Evolutionary conservation across 1,284 basidiomycete species (phyloP), one percentile per base, ranked within the genome.

Genomic region (Macrocystidia cucumis): DNA sequence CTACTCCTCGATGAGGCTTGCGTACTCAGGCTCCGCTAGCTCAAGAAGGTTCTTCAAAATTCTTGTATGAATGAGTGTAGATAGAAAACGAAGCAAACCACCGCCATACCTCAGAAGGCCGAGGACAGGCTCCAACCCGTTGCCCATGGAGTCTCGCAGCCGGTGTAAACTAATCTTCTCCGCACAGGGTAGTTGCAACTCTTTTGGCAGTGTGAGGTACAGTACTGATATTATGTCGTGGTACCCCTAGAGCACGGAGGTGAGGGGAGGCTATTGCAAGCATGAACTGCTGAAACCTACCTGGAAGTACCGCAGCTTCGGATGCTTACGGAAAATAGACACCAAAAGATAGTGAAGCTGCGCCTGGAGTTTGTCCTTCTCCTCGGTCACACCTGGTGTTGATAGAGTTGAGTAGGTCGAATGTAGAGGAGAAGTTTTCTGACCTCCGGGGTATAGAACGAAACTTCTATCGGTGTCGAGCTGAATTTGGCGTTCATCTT

Each of bases 151-250:
- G 56, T 97, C 92, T 35, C 92, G 69, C 3, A 95, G 65, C 17
- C 91, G 64, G 44, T 91, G 81, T 28, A 96, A 59, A 38, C 85
- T 89, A 44, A 96, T 49, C 50, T 86, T 74, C 62, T 85, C 77
- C 34, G 69, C 67, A 43, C 74, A 75, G 12, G 58, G 60, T 14
- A 85, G 50, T 41, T 77, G 73, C 16, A 76, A 41, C 25, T 76
- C 69, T 19, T 56, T 51, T 2, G 81, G 80, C 5, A 92, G 64
- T 0, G 91, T 92, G 18, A 96, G 69, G 46, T 87, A 85, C 0
- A 96, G 45, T 8, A 96, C 88, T 0, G 88, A 84, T 20, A 91
- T 69, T 30, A 97, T 89, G 52, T 96, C 92, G 54, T 97, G 92
- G 54, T 90, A 95, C 26, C 92, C 92, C 78, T 91, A 11, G 4